A percentile compares a stretch with the other conserved stretches of the same genome.
Conservation (phyloP, 148 eudicot species). For the Rhododendron ferrugineum region DNA sequence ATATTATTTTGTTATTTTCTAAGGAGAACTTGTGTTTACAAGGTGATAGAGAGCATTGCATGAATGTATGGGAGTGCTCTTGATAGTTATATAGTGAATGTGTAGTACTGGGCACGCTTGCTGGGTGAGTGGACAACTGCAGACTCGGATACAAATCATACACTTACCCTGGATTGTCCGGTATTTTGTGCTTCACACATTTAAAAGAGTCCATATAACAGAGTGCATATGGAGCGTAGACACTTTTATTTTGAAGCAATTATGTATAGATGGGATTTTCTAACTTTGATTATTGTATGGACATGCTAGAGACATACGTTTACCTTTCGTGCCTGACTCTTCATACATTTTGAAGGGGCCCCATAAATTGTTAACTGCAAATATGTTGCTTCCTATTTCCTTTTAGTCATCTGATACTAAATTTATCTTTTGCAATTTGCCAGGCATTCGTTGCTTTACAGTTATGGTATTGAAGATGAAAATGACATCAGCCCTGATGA, state of each 20-base stretch:
- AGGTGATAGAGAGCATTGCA: not conserved
- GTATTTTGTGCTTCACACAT: not conserved
- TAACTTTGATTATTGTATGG: not conserved
- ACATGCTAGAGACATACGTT: not conserved
- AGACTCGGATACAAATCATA: not conserved
- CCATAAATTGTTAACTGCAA: not conserved
- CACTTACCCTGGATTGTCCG: not conserved
- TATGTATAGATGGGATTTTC: not conserved
- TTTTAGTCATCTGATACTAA: not conserved
- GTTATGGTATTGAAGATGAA: slow-evolving; percentile 61
- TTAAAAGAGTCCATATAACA: not conserved
- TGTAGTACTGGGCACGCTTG: not conserved
- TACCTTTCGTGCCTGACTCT: not conserved
- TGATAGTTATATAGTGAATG: not conserved
- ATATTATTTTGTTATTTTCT: not conserved
- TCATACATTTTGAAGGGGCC: not conserved
- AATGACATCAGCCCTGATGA: slow-evolving; percentile 58
- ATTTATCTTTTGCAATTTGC: not conserved
- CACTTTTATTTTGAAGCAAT: not conserved
- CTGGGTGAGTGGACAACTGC: not conserved
- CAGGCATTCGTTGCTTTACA: slow-evolving; percentile 83
- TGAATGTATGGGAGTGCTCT: not conserved
- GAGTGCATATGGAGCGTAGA: not conserved
- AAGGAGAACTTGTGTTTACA: not conserved
- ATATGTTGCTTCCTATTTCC: slow-evolving; percentile 12